These are phyloP conservation scores for Aquilaria sinensis DNA, from an alignment of 345 rosid genomes.

Conservation along the genomic window DNA sequence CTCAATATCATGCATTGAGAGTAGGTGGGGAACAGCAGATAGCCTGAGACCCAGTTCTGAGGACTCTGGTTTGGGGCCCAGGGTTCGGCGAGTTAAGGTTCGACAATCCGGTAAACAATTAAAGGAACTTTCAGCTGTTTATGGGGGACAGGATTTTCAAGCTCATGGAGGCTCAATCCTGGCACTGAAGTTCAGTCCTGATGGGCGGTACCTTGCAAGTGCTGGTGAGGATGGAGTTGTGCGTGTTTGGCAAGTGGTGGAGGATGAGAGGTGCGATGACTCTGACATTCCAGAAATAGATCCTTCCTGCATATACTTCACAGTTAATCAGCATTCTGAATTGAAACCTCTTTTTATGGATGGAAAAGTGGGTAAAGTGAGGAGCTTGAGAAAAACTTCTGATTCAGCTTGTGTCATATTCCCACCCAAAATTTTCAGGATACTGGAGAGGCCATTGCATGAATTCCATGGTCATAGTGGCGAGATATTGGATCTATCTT, in stretches of 20 bases:
- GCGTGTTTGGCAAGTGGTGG: constrained; percentile 63
- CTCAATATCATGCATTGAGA: constrained; percentile 46
- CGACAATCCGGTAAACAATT: constrained; percentile 44
- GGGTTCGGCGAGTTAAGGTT: constrained; percentile 64
- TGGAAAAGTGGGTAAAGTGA: constrained; percentile 36
- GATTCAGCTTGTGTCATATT: constrained; percentile 78
- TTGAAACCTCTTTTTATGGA: constrained; percentile 53
- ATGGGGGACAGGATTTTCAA: constrained; percentile 61
- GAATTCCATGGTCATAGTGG: constrained; percentile 63
- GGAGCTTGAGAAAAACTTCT: constrained; percentile 55
- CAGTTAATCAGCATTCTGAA: constrained; percentile 62
- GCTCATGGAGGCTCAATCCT: constrained; percentile 72
- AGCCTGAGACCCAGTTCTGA: constrained; percentile 24
- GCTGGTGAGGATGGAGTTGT: constrained; percentile 68
- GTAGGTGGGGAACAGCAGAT: constrained; percentile 31
- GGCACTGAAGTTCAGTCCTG: constrained; percentile 77
- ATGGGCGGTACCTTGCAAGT: constrained; percentile 76
- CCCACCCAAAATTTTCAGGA: constrained; percentile 74
- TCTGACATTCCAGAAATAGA: constrained; percentile 63
- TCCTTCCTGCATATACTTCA: constrained; percentile 72
- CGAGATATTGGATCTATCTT: constrained; percentile 68
- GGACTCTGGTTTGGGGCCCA: constrained; percentile 22
- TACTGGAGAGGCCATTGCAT: constrained; percentile 65
- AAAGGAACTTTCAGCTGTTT: constrained; percentile 75
- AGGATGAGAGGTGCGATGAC: constrained; percentile 55